Evolutionary conservation across 1,139 yeast species (phyloP).

Genomic region (Geotrichum carabidarum): DNA sequence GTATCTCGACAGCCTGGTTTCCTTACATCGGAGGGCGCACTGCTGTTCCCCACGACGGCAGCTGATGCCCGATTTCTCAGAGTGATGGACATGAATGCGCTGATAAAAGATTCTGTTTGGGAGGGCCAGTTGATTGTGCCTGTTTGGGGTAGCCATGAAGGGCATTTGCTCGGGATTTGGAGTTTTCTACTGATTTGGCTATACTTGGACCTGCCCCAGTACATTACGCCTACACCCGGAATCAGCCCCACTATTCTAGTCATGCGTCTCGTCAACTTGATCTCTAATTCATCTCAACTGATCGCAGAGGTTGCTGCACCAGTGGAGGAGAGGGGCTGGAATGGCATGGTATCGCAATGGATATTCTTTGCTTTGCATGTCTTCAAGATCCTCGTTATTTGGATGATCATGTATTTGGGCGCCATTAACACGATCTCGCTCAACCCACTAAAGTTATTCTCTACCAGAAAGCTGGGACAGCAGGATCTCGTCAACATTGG

Average conservation of each 20-base stretch:
- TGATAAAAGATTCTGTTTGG: slow-evolving; percentile 59
- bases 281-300: slow-evolving; percentile 21
- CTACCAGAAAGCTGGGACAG: slow-evolving; percentile 37
- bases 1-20: slow-evolving; percentile 78
- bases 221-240: slow-evolving; percentile 88
- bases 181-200: slow-evolving; percentile 62
- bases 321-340: slow-evolving; percentile 32
- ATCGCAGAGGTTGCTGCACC: slow-evolving; percentile 12
- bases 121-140: slow-evolving; percentile 91
- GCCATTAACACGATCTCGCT: slow-evolving; percentile 66
- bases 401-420: slow-evolving; percentile 59
- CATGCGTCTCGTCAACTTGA: slow-evolving; percentile 36
- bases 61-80: slow-evolving; percentile 44
- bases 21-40: slow-evolving; percentile 75
- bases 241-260: slow-evolving; percentile 68
- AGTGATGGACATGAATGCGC: slow-evolving; percentile 37
- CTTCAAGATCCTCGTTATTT: slow-evolving; percentile 55
- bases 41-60: slow-evolving; percentile 63
- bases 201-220: slow-evolving; percentile 88
- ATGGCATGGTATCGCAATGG: slow-evolving; percentile 52
- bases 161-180: slow-evolving; percentile 46
- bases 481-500: slow-evolving; percentile 67
- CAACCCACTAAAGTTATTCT: slow-evolving; percentile 40
- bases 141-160: slow-evolving; percentile 58
- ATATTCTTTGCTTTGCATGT: slow-evolving; percentile 68